Base-by-base conservation (phyloP, 2,329 filamentous ascomycete species). In the Akanthomyces uredinophilus region DNA sequence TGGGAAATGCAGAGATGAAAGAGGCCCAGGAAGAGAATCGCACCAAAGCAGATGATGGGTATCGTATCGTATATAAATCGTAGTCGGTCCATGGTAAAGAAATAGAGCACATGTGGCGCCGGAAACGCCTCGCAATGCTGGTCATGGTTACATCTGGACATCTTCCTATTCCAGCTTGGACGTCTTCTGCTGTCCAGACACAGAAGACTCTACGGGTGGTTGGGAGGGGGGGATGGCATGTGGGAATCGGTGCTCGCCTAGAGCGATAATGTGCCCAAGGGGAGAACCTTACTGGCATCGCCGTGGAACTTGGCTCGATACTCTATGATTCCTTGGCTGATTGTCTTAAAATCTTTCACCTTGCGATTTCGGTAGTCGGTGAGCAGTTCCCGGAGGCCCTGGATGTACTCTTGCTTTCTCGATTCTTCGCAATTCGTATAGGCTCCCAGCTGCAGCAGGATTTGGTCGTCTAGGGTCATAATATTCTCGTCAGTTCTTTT, bases 391-490 rank as follows among this genome's bases (percentile, higher is more conserved):
- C 81, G 81, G 52, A 91, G 80, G 27, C 87, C 87, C 37, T 78
- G 76, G 67, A 85, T 85, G 74, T 88, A 91, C 64, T 80, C 78
- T 62, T 81, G 78, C 71, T 83, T 83, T 65, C 87, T 81, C 63
- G 86, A 82, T 67, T 83, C 83, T 47, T 80, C 83, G 70, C 85
- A 87, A 66, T 85, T 85, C 65, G 87, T 85, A 50, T 85, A 81
- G 52, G 83, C 86, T 50, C 89, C 89, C 59, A 92, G 83, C 67
- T 90, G 86, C 62, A 90, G 81, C 66, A 92, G 84, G 66, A 92
- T 87, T 71, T 87, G 84, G 73, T 89, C 86, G 78, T 91, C 89
- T 92, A 75, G 65, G 73, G 67, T 70, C 68, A 68, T 64, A 62
- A 66, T 68, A 70, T 67, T 69, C 56, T 69, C 71, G 81, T 84